These are phyloP conservation scores for Venturia asperata DNA, from an alignment of 2,329 filamentous ascomycete genomes.

Conservation along the genomic window DNA sequence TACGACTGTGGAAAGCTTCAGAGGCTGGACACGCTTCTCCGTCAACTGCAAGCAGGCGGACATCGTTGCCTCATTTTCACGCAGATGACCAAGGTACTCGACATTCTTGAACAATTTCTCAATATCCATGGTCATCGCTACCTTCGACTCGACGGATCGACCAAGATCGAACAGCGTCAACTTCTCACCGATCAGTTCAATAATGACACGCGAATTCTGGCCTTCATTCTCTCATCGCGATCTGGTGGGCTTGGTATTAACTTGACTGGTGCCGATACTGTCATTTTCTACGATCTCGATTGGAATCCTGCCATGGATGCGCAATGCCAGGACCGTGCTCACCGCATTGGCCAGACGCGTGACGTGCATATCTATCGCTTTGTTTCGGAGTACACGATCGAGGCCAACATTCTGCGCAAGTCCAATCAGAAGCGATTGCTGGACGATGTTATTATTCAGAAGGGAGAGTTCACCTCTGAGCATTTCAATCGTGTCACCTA, in stretches of 20 bases:
- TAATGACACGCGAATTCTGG: conserved; percentile 81
- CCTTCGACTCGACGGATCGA: conserved; percentile 89
- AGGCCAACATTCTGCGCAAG: conserved; percentile 94
- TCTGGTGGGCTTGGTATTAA: conserved; percentile 96
- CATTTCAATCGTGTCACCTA: conserved; percentile 76
- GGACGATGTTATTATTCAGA: conserved; percentile 96
- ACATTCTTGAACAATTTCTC: conserved; percentile 94
- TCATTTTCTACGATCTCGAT: conserved; percentile 98
- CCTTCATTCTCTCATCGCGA: conserved; percentile 90
- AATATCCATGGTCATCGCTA: conserved; percentile 98
- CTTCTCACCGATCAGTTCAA: conserved; percentile 97
- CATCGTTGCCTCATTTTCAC: conserved; percentile 97
- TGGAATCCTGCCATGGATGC: conserved; percentile 99
- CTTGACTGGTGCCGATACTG: conserved; percentile 89
- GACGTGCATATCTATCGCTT: conserved; percentile 92
- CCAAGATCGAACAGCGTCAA: conserved; percentile 91
- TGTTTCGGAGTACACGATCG: conserved; percentile 64
- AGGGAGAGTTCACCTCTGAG: conserved; percentile 95
- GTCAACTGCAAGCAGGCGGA: conserved; percentile 78
- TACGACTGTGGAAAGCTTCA: conserved; percentile 98
- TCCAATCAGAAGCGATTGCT: conserved; percentile 96
- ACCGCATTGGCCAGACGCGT: conserved; percentile 93
- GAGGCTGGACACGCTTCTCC: conserved; percentile 74
- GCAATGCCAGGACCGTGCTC: conserved; percentile 94
- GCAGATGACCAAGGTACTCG: conserved; percentile 97